Percentiles rank a stretch among this genome's conserved stretches.
Conservation (phyloP, 2,329 filamentous ascomycete genomes). For the Ophioceras dolichostomum region DNA sequence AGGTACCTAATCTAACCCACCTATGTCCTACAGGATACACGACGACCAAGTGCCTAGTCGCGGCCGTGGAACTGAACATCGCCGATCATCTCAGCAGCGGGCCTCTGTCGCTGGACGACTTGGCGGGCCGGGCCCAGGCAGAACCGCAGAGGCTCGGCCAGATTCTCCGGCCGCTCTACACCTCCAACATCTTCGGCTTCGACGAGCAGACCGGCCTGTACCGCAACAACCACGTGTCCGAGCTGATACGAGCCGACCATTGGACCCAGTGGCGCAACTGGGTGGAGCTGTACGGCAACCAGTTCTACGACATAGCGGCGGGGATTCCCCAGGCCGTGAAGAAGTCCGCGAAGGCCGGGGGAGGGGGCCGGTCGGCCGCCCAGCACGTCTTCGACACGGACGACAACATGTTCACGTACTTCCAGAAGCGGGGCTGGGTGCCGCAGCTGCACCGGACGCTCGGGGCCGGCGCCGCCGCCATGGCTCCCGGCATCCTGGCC, state of each 20-base stretch:
- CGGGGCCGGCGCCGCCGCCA: conserved; percentile 21
- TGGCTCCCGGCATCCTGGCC: conserved; percentile 23
- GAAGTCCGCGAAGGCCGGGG: conserved; percentile 10
- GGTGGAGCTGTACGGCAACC: conserved; percentile 27
- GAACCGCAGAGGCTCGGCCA: background rate
- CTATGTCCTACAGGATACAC: no score
- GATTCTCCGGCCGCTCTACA: background rate
- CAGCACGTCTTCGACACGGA: conserved; percentile 28
- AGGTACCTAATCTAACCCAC: no score
- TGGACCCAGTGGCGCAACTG: conserved; percentile 32
- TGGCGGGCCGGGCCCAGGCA: conserved; percentile 7
- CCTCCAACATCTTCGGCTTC: conserved; percentile 16
- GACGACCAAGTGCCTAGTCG: conserved; percentile 15
- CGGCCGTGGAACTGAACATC: conserved; percentile 16
- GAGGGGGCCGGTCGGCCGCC: conserved; percentile 19
- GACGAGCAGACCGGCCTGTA: conserved; percentile 14
- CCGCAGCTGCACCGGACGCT: conserved; percentile 22
- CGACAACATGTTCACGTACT: conserved; percentile 25
- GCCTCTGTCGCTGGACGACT: conserved; percentile 8
- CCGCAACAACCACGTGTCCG: conserved; percentile 20
- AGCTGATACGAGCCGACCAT: conserved; percentile 20
- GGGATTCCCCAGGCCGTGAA: no score
- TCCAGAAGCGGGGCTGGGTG: conserved; percentile 18
- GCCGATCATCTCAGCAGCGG: conserved; percentile 15
- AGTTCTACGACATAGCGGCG: conserved; percentile 29